Base-by-base conservation (phyloP, 495 filamentous ascomycete species). In the Bryoglossum gracile region DNA sequence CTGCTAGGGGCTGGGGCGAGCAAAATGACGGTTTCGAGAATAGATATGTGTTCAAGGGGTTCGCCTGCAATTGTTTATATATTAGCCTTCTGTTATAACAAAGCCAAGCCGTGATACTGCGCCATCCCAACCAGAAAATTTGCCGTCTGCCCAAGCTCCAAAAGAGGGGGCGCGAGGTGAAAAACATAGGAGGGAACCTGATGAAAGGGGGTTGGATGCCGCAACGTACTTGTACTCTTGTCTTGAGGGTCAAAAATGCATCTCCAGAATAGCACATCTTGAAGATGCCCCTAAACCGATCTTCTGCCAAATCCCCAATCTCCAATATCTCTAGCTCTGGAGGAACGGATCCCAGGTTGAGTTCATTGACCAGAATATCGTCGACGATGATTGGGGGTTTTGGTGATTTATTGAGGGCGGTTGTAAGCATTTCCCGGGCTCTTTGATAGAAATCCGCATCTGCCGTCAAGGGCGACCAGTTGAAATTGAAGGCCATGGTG, bases 401-500 rank as follows among this genome's bases (percentile, higher is more conserved):
- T 40, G 91, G 89, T 25, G 88, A 94, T 68, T 97, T 97, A 76
- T 98, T 98, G 56, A 98, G 75, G 23, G 92, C 94, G 35, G 84
- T 82, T 19, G 92, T 98, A 39, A 98, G 78, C 60, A 97, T 86
- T 57, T 95, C 90, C 63, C 90, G 86, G 42, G 92, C 92, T 59
- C 89, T 81, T 59, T 82, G 78, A 67, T 94, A 94, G 71, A 94
- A 94, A 46, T 74, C 74, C 63, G 88, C 89, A 73, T 95, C 87
- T 57, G 90, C 90, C 68, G 90, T 89, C 57, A 98, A 78, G 62
- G 92, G 92, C 77, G 89, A 95, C 92, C 92, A 98, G 89, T 97
- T 98, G 87, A 98, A 97, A 75, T 95, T 96, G 82, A 98, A 98
- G 54, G 92, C 91, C 92, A 98, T 98, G 70, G 66, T 67, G 68